These are phyloP conservation scores for Suhomyces tanzawaensis DNA, from an alignment of 805 yeast genomes.

Conservation along the genomic window DNA sequence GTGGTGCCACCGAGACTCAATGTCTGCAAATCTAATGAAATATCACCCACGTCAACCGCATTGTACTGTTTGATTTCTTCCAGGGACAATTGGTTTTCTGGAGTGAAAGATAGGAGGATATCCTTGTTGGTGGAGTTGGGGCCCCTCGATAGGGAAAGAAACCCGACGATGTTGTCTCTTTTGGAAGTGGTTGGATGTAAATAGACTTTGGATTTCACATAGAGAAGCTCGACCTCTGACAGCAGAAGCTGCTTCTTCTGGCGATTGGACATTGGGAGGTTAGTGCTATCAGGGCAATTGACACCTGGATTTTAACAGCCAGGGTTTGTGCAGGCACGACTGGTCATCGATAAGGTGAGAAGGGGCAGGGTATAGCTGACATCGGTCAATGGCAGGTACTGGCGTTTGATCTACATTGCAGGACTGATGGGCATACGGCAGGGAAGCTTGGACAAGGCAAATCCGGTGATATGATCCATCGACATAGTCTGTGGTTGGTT, in stretches of 20 bases:
- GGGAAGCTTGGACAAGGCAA: too few relatives aligned
- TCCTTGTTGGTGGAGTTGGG: constrained; percentile 51
- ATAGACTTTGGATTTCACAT: constrained; percentile 68
- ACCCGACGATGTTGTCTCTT: constrained; percentile 79
- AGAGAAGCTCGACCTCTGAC: constrained; percentile 47
- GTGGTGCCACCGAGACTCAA: constrained; percentile 14
- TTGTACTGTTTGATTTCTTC: constrained; percentile 48
- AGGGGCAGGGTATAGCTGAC: too few relatives aligned
- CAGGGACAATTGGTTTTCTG: constrained; percentile 48
- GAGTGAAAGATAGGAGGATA: constrained; percentile 63
- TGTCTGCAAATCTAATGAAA: constrained; percentile 19
- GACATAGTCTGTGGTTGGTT: too few relatives aligned
- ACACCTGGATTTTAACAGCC: too few relatives aligned
- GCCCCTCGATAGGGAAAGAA: constrained; percentile 61
- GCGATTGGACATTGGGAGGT: too few relatives aligned
- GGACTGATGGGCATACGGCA: too few relatives aligned
- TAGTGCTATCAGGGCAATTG: too few relatives aligned
- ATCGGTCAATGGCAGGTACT: too few relatives aligned
- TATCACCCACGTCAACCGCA: constrained; percentile 47
- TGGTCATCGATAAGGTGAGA: too few relatives aligned
- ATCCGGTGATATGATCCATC: too few relatives aligned
- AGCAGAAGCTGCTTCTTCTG: constrained; percentile 6
- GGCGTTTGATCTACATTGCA: too few relatives aligned
- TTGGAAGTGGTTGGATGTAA: constrained; percentile 78
- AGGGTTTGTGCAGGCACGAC: too few relatives aligned